These are phyloP conservation scores for Inonotus hispidus DNA, from an alignment of 1,284 basidiomycete genomes.

Conservation along the genomic window DNA sequence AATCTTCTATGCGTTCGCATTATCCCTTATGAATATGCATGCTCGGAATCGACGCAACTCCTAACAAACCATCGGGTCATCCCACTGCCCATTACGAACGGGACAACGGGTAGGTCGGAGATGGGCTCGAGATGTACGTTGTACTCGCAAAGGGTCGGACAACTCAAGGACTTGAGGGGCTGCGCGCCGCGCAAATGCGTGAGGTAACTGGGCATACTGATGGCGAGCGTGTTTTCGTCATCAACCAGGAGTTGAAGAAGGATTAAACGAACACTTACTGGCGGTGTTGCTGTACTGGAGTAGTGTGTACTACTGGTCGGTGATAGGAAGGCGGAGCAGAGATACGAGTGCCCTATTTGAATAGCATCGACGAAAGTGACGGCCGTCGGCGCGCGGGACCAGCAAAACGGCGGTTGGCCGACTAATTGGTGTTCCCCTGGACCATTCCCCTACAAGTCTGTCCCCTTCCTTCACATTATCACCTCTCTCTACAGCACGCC, in stretches of 20 bases:
- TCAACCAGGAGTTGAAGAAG: slow-evolving; percentile 71
- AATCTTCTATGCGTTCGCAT: background rate
- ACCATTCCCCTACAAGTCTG: background rate
- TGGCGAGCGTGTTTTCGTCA: slow-evolving; percentile 69
- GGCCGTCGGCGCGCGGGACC: background rate
- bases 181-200: slow-evolving; percentile 55
- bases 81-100: background rate
- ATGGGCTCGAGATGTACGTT: slow-evolving; percentile 87
- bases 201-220: slow-evolving; percentile 54
- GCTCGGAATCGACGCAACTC: background rate
- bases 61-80: background rate
- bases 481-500: background rate
- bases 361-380: background rate
- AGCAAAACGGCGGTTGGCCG: slow-evolving; percentile 2
- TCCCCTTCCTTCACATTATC: background rate
- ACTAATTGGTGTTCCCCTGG: background rate
- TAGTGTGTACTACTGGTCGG: background rate
- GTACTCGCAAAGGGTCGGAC: slow-evolving; percentile 68
- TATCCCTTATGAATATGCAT: background rate
- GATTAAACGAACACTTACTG: slow-evolving; percentile 33
- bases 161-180: slow-evolving; percentile 53
- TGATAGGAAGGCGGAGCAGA: background rate
- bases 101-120: slow-evolving; percentile 65
- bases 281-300: background rate
- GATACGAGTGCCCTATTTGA: background rate